phyloP scores from a whole-genome alignment of 1,139 yeast species.

The Protomyces inouyei region DNA sequence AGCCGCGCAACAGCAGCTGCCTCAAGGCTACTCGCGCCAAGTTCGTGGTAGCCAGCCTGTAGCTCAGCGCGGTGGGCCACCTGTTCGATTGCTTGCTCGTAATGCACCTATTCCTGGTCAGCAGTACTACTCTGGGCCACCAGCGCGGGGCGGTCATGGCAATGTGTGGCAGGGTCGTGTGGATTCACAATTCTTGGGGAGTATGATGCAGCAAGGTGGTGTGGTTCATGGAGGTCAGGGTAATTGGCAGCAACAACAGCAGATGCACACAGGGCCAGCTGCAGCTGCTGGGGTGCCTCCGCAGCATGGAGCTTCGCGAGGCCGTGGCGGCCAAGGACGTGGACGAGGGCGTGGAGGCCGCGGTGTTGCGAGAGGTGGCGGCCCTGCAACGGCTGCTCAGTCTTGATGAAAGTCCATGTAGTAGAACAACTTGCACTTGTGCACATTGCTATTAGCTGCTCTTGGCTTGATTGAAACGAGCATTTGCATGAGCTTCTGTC shows the following conservation, averaged over 20 bases:
- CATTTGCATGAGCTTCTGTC: background rate
- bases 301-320: background rate
- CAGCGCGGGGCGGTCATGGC: background rate
- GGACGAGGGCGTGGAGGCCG: slow-evolving; percentile 1
- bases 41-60: background rate
- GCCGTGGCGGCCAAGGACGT: slow-evolving; percentile 12
- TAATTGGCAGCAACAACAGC: slow-evolving; percentile 1
- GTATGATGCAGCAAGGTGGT: slow-evolving; percentile 5
- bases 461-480: background rate
- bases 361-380: slow-evolving; percentile 4
- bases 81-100: slow-evolving; percentile 4
- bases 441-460: background rate
- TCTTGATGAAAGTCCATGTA: background rate
- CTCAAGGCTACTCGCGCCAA: background rate
- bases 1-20: background rate
- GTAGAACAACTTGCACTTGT: background rate
- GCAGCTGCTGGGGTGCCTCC: background rate
- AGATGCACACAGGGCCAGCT: background rate
- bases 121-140: slow-evolving; percentile 10
- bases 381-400: background rate
- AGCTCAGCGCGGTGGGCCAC: background rate
- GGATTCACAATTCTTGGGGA: slow-evolving; percentile 11
- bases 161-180: slow-evolving; percentile 21
- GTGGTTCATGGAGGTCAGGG: background rate
- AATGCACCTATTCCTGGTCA: slow-evolving; percentile 5